Evolutionary conservation across 176 grass and related monocot genomes (phyloP), one percentile per base, ranked within the genome.

Genomic region (Carex kokanica): DNA sequence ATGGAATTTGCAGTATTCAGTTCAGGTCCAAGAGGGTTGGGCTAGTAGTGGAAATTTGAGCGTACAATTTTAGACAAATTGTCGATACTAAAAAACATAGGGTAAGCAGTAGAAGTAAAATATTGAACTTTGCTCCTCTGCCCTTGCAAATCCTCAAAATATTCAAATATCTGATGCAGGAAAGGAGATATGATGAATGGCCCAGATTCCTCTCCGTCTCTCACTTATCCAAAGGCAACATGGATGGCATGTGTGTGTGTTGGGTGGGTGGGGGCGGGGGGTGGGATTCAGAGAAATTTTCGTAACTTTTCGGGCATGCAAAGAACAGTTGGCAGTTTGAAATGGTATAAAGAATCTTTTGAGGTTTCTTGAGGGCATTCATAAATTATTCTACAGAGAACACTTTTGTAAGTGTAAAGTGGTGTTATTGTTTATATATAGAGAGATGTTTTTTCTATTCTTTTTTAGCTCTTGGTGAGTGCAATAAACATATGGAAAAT

Each of bases 21-120:
- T 94, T 86, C 94, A 97, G 36, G 90, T 97, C 49, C 94, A 97
- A 81, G 94, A 97, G 51, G 94, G 91, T 2, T 97, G 94, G 91
- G 89, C 91, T 20, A 97, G 94, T 83, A 97, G 91, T 77, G 94
- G 93, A 73, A 97, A 88, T 86, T 82, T 96, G 14, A 92, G 83
- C 55, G 15, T 60, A 45, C 61, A 81, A 70, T 36, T 68, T 57
- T 86, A 86, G 20, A 82, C 45, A 65, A 82, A 67, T 67, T 13
- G 24, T 63, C 1, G 17, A 40, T 71, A 71, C 8, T 1, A 71
- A 7, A 43, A 61, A 70, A 41, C 16, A 7, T 69, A 20, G 8
- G 66, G 66, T 70, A 20, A 40, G 6, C 16, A 40, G 32, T 43
- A 41, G 3, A 15, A 24, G 20, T 61, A 61, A 71, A 71, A 36